Base-by-base conservation (phyloP, 2,329 filamentous ascomycete species). In the Drechslerella coelobrocha region DNA sequence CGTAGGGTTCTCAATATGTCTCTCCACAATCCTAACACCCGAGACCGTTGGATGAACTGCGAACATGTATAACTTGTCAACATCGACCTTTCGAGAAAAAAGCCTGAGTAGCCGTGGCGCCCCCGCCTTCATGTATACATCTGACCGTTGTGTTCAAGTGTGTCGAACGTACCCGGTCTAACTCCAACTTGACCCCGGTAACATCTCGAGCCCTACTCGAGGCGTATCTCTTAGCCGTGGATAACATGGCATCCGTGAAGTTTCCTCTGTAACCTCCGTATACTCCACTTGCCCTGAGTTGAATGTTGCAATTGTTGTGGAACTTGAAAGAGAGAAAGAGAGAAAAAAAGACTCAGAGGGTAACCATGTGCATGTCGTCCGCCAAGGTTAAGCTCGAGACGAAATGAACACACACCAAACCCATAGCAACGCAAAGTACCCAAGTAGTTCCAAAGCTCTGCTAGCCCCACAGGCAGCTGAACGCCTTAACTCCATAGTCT, bases 21-120 rank as follows among this genome's bases (percentile, higher is more conserved):
- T 21, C 41, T 71, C 66, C 66, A 71, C n/a, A 71, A 45, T 24
- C n/a, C 29, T 6, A 71, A 47, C 26, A 71, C 66, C 10, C 66
- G 66, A 23, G 59, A 60, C 19, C 66, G 52, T 39, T 54, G 66
- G 55, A 71, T 71, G 53, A 62, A 71, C 66, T 71, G 53, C 21
- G 12, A 31, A 17, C 21, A 51, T 41, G 56, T 34, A 68, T 31
- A 45, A 17, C 41, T 17, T 53, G 62, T 68, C 54, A 68, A 51
- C 41, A 19, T 6, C 21, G 41, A 19, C 21, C 8, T 23, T 17
- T 45, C 3, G n/a, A 23, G 14, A 26, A 8, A n/a, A 10, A 45
- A 3, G 41, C 41, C 19, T 17, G 27, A 31, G 24, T 24, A 14
- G n/a, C 27, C 23, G 27, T 27, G 47, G 10, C 21, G 24, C 21